A percentile compares a stretch with the other conserved stretches of the same genome.
These are phyloP conservation scores for Schwanniomyces polymorphus DNA, from an alignment of 805 yeast species.

Conservation along the genomic window DNA sequence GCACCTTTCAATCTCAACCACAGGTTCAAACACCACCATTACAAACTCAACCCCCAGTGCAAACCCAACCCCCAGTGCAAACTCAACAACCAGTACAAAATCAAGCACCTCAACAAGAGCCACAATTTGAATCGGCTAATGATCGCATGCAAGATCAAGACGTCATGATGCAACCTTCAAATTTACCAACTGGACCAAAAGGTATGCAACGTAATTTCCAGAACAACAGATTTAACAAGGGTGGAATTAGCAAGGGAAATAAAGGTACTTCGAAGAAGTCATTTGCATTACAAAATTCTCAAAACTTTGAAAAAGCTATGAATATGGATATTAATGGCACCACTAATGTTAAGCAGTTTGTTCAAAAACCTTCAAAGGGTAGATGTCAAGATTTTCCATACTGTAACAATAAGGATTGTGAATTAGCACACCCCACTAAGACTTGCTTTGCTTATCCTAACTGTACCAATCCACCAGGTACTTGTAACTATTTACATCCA, in stretches of 20 bases:
- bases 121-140: conserved; percentile 4
- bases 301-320: conserved; percentile 43
- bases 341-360: conserved; percentile 30
- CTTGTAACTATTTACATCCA: conserved; percentile 82
- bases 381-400: conserved; percentile 74
- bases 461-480: conserved; percentile 78
- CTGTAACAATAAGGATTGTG: conserved; percentile 68
- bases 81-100: too few relatives aligned
- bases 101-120: conserved; percentile 5
- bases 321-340: conserved; percentile 25
- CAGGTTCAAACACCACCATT: conserved; percentile 2
- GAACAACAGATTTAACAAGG: conserved; percentile 4
- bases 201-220: conserved; percentile 2
- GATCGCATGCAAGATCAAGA: neutral
- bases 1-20: conserved; percentile 4
- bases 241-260: conserved; percentile 22
- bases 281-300: conserved; percentile 38
- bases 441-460: conserved; percentile 73
- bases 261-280: conserved; percentile 21
- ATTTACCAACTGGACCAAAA: conserved; percentile 6
- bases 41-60: conserved; percentile 4
- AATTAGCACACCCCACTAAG: conserved; percentile 77
- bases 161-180: neutral
- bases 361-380: conserved; percentile 52
- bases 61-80: conserved; percentile 7